A percentile compares a stretch with the other conserved stretches of the same genome.
Evolutionary conservation across 208 protist genomes (phyloP).

Genomic region (Crithidia fasciculata): DNA sequence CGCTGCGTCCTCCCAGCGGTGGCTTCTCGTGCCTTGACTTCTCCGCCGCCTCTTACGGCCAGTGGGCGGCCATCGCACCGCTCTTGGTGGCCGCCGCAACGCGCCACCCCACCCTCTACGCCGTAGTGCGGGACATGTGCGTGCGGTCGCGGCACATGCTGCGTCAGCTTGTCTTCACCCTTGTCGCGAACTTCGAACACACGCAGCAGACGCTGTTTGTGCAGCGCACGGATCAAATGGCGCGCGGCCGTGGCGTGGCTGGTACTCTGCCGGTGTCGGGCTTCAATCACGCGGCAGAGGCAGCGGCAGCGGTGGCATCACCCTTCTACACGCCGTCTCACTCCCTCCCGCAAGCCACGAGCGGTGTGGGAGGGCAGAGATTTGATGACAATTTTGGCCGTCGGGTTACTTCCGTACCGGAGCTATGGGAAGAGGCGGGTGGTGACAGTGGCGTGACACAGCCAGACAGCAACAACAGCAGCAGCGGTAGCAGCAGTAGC

Average conservation of each 20-base stretch:
- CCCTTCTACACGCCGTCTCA: too few relatives aligned
- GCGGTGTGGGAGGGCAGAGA: neutral
- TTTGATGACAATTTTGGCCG: neutral
- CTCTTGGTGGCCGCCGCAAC: conserved; percentile 60
- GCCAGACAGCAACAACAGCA: neutral
- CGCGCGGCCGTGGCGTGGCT: conserved; percentile 10
- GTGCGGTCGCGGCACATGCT: conserved; percentile 60
- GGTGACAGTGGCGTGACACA: neutral
- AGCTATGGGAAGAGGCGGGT: conserved; percentile 10
- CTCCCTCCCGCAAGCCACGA: too few relatives aligned
- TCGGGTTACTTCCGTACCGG: conserved; percentile 1
- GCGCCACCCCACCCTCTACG: conserved; percentile 44
- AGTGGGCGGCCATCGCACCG: conserved; percentile 68
- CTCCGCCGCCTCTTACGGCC: conserved; percentile 50
- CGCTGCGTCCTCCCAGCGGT: conserved; percentile 2
- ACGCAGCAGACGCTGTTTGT: conserved; percentile 33
- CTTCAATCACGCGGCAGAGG: too few relatives aligned
- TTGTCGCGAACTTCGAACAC: conserved; percentile 74
- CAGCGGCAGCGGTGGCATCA: too few relatives aligned
- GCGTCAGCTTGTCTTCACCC: conserved; percentile 72
- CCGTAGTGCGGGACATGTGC: conserved; percentile 74
- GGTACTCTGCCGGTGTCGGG: neutral
- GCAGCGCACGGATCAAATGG: conserved; percentile 19
- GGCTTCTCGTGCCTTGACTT: conserved; percentile 73
- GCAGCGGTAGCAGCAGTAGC: neutral